phyloP scores from a whole-genome alignment of 2,329 filamentous ascomycete genomes.

The Calonectria ilicicola region DNA sequence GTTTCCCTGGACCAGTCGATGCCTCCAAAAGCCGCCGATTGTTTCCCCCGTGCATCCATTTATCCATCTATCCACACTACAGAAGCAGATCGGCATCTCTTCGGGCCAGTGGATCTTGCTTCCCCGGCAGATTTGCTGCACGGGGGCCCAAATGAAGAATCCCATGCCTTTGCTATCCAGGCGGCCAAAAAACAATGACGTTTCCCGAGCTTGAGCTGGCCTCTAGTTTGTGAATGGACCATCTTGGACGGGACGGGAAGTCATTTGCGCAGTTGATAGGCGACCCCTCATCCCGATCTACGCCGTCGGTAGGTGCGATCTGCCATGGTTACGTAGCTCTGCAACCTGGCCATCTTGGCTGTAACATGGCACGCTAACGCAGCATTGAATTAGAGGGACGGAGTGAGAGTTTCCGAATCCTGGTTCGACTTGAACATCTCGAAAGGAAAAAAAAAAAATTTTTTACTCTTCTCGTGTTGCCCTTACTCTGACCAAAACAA shows the following conservation, averaged over 20 bases:
- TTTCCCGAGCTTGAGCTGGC: constrained; percentile 7
- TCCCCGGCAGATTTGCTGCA: constrained; percentile 34
- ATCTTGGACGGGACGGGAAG: constrained; percentile 13
- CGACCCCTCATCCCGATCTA: constrained; percentile 36
- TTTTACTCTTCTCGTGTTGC: not conserved
- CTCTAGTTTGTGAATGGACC: constrained; percentile 16
- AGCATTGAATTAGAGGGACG: constrained; percentile 15
- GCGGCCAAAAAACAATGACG: not conserved
- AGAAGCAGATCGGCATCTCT: constrained; percentile 34
- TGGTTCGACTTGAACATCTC: constrained; percentile 1
- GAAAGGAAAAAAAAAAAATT: not conserved
- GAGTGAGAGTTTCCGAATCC: constrained; percentile 20
- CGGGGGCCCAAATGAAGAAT: constrained; percentile 13
- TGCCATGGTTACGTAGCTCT: constrained; percentile 25
- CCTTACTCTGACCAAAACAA: constrained; percentile 17
- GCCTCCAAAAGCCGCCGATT: constrained; percentile 15
- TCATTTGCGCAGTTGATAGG: constrained; percentile 6
- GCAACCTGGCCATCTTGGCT: constrained; percentile 13
- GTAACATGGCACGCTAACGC: constrained; percentile 10
- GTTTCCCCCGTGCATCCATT: constrained; percentile 20
- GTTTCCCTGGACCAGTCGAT: constrained; percentile 1
- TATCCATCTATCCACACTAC: constrained; percentile 29
- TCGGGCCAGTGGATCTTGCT: constrained; percentile 29
- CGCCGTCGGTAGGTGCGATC: constrained; percentile 33
- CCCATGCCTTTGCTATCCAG: constrained; percentile 23